These are phyloP conservation scores for Aegilops tauschii DNA, from an alignment of 176 grass and related monocot species.

Conservation along the genomic window DNA sequence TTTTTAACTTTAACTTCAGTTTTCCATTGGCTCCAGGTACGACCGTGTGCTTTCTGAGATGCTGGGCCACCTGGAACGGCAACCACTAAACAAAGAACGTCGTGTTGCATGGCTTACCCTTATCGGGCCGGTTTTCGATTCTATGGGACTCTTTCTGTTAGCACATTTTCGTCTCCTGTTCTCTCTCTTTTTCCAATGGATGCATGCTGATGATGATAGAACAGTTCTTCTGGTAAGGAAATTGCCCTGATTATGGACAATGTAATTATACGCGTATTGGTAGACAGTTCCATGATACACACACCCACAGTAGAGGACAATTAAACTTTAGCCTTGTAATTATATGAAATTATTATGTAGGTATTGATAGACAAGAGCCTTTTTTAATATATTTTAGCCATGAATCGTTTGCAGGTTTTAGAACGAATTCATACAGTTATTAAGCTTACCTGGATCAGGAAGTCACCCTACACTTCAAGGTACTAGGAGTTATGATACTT, in stretches of 20 bases:
- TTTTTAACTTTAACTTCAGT: background rate
- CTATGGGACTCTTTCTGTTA: conserved; percentile 83
- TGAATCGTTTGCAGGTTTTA: conserved; percentile 52
- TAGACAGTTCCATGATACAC: background rate
- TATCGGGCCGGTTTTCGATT: conserved; percentile 69
- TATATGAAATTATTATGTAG: too few relatives aligned
- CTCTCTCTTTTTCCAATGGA: conserved; percentile 86
- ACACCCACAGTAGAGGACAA: too few relatives aligned
- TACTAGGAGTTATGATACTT: background rate
- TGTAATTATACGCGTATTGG: background rate
- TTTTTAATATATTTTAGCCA: background rate
- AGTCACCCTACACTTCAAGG: conserved; percentile 71
- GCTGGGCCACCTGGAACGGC: conserved; percentile 78
- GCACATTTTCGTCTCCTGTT: conserved; percentile 88
- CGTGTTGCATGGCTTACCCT: conserved; percentile 72
- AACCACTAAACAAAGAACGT: conserved; percentile 69
- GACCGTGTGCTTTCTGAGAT: conserved; percentile 80
- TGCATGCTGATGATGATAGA: conserved; percentile 84
- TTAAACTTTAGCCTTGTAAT: too few relatives aligned
- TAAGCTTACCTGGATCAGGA: conserved; percentile 86
- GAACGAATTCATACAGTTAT: conserved; percentile 58
- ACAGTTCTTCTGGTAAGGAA: conserved; percentile 65
- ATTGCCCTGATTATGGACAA: background rate
- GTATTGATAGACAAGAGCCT: too few relatives aligned
- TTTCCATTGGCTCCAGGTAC: conserved; percentile 54